Percentiles rank a stretch among this genome's conserved stretches.
Evolutionary conservation across 2,329 filamentous ascomycete genomes (phyloP).

Genomic region (Scopulariopsis brevicaulis): DNA sequence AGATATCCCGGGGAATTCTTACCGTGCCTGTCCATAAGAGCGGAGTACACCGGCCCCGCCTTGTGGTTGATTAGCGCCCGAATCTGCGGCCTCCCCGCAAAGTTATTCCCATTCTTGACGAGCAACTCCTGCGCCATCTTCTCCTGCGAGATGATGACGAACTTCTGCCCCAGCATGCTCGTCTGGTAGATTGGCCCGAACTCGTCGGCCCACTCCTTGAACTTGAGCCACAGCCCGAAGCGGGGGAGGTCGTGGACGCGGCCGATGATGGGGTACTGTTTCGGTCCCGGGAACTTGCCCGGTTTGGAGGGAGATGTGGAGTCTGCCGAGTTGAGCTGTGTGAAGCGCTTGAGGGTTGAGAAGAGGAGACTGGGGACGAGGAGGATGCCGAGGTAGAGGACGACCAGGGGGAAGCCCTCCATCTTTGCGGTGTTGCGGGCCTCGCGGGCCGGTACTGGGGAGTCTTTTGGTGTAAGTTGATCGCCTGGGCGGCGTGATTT

Average conservation of each 20-base stretch:
- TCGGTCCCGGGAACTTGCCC: slow-evolving; percentile 29
- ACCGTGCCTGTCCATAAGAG: slow-evolving; percentile 38
- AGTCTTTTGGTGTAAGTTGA: background rate
- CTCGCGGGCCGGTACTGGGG: background rate
- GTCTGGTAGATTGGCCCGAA: slow-evolving; percentile 32
- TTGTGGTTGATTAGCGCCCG: slow-evolving; percentile 36
- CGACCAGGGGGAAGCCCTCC: slow-evolving; percentile 24
- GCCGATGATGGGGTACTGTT: slow-evolving; percentile 33
- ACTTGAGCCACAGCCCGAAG: slow-evolving; percentile 36
- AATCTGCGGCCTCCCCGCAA: slow-evolving; percentile 37
- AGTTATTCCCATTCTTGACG: slow-evolving; percentile 36
- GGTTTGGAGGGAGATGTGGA: slow-evolving; percentile 15
- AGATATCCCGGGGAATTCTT: too few species aligned
- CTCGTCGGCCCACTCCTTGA: slow-evolving; percentile 32
- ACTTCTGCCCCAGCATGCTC: slow-evolving; percentile 24
- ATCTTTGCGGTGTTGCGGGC: slow-evolving; percentile 14
- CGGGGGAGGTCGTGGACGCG: slow-evolving; percentile 35
- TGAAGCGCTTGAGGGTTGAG: slow-evolving; percentile 24
- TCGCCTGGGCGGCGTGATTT: background rate
- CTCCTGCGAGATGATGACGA: slow-evolving; percentile 34
- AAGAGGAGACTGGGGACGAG: slow-evolving; percentile 27
- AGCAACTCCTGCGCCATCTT: slow-evolving; percentile 35
- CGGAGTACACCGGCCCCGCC: slow-evolving; percentile 32
- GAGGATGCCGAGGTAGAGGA: slow-evolving; percentile 30
- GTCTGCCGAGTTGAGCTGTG: background rate